These are phyloP conservation scores for Backusella liffmaniae DNA, from an alignment of 192 early-diverging fungal genomes.

Conservation along the genomic window DNA sequence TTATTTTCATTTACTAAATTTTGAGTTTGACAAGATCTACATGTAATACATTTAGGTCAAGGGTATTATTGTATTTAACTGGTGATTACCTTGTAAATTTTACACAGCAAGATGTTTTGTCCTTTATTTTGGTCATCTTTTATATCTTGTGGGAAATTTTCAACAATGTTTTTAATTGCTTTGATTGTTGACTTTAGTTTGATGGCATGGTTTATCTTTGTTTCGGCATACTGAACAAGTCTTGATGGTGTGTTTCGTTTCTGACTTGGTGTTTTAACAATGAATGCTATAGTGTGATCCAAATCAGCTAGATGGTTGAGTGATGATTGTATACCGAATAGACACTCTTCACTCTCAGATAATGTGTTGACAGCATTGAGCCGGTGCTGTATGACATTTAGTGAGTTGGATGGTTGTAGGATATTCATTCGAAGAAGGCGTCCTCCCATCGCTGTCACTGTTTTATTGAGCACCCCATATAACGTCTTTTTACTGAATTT, in stretches of 20 bases:
- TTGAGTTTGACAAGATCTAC: constrained; percentile 23
- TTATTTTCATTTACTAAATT: not conserved
- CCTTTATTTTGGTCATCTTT: not conserved
- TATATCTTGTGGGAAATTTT: not conserved
- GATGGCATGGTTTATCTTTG: constrained; percentile 68
- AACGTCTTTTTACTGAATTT: constrained; percentile 50
- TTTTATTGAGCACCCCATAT: constrained; percentile 60
- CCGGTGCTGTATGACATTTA: constrained; percentile 50
- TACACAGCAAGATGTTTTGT: not conserved
- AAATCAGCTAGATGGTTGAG: constrained; percentile 52
- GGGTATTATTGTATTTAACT: not conserved
- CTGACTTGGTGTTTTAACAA: constrained; percentile 46
- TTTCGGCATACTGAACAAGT: constrained; percentile 55
- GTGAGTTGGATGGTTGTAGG: constrained; percentile 65
- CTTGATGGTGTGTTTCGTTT: constrained; percentile 16
- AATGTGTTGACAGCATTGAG: constrained; percentile 62
- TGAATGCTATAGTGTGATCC: constrained; percentile 54
- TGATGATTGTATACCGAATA: constrained; percentile 46
- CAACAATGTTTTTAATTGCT: constrained; percentile 26
- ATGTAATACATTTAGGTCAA: constrained; percentile 16
- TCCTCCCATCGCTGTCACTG: constrained; percentile 66
- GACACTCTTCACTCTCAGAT: constrained; percentile 43
- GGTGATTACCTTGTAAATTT: constrained; percentile 9
- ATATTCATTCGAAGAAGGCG: constrained; percentile 75
- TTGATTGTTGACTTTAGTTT: constrained; percentile 66